phyloP scores from a whole-genome alignment of 208 protist genomes.

The Leishmania tarentolae region DNA sequence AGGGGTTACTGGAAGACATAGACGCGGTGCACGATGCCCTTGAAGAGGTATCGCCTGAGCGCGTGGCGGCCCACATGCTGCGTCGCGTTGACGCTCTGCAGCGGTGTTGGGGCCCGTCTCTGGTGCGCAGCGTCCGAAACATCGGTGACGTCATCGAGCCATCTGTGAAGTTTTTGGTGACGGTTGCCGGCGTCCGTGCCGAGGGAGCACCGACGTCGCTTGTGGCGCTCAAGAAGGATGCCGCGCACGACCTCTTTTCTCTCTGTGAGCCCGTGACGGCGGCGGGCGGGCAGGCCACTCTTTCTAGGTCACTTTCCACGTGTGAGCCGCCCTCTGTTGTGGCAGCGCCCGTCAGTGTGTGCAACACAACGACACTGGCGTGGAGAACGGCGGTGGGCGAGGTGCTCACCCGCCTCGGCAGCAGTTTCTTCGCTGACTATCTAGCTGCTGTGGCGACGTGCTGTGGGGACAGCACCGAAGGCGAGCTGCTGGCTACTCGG shows the following conservation, averaged over 20 bases:
- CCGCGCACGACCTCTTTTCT: conserved; percentile 48
- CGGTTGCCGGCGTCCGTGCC: conserved; percentile 43
- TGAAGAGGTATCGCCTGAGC: conserved; percentile 17
- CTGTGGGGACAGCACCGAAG: conserved; percentile 75
- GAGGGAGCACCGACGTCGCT: conserved; percentile 45
- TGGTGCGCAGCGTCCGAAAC: conserved; percentile 48
- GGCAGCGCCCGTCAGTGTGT: conserved; percentile 21
- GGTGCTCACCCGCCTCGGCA: conserved; percentile 39
- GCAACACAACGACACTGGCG: conserved; percentile 13
- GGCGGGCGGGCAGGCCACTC: not conserved
- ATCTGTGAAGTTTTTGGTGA: conserved; percentile 54
- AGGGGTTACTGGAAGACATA: conserved; percentile 6
- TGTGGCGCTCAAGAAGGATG: conserved; percentile 56
- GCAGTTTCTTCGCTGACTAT: conserved; percentile 73
- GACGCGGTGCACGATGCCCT: conserved; percentile 16
- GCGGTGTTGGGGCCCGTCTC: conserved; percentile 52
- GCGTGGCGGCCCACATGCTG: conserved; percentile 24
- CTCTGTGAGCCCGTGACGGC: conserved; percentile 23
- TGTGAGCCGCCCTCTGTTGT: conserved; percentile 15
- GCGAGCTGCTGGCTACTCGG: conserved; percentile 64
- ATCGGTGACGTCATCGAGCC: conserved; percentile 55
- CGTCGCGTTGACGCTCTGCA: conserved; percentile 40
- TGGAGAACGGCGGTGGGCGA: conserved; percentile 36
- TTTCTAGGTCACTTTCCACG: conserved; percentile 10
- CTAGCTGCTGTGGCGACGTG: conserved; percentile 58